Conservation (phyloP, 768 basidiomycete species). For the Boletus pseudo-olivaceus region DNA sequence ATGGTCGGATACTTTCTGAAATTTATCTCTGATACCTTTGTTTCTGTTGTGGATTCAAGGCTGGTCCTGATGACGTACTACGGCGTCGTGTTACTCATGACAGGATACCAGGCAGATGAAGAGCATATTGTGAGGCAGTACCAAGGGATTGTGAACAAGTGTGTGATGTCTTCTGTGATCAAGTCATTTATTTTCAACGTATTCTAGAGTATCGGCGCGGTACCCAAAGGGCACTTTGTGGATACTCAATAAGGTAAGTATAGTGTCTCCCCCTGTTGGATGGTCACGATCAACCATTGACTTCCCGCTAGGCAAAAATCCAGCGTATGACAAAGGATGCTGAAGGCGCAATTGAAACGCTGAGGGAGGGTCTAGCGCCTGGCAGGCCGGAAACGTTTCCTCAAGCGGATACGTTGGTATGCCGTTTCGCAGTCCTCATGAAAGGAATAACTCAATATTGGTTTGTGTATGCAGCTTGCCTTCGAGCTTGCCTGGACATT, state of each 20-base stretch:
- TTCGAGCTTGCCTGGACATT: conserved; percentile 81
- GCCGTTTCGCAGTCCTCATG: background rate
- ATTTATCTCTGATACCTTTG: background rate
- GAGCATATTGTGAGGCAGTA: conserved; percentile 60
- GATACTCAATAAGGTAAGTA: conserved; percentile 63
- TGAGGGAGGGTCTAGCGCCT: conserved; percentile 55
- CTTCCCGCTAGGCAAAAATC: conserved; percentile 56
- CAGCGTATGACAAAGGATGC: conserved; percentile 68
- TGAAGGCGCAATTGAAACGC: conserved; percentile 58
- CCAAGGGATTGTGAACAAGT: conserved; percentile 61
- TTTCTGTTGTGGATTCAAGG: conserved; percentile 32
- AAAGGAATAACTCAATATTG: background rate
- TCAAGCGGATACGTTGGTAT: conserved; percentile 71
- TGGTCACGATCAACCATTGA: background rate
- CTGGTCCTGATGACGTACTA: conserved; percentile 81
- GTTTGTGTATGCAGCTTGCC: conserved; percentile 44
- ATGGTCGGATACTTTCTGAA: background rate
- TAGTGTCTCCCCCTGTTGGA: background rate
- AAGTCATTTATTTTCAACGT: background rate
- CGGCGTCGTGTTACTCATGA: conserved; percentile 63
- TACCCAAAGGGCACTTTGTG: conserved; percentile 70
- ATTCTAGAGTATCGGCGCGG: conserved; percentile 44
- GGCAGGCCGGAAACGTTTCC: conserved; percentile 52
- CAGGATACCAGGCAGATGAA: conserved; percentile 77
- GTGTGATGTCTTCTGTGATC: conserved; percentile 14